Evolutionary conservation across 2,329 filamentous ascomycete genomes (phyloP), one percentile per base, ranked within the genome.

Genomic region (Penicillium olsonii): DNA sequence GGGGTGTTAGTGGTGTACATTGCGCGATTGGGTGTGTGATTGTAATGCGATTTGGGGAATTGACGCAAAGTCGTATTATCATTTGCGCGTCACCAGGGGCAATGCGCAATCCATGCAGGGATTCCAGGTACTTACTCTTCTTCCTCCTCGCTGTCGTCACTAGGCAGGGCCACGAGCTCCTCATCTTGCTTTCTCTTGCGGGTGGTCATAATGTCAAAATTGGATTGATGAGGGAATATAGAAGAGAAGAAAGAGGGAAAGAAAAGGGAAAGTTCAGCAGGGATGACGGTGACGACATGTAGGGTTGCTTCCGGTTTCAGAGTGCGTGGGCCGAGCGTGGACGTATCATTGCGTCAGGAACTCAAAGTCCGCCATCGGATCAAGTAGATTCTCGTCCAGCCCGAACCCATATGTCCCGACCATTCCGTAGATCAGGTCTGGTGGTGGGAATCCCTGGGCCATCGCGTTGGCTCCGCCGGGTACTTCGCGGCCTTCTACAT

Each of bases 111-210:
- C 7, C n/a, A 31, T 31, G 45, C 11, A 18, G 4, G n/a, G 19
- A 29, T 33, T n/a, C 27, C 27, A 31, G 19, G 24, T 4, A 65
- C 70, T 70, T 66, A 76, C 74, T 78, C 75, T 61, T 78, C 75
- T 68, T 78, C 75, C 50, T 76, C 76, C 52, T 76, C 75, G 26
- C 76, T 75, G 38, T 77, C 76, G 37, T 77, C 74, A 10, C 76
- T 78, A 45, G 76, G 75, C 33, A 78, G 70, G 27, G 72, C 71
- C 50, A 75, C 70, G 4, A 80, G 68, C 56, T 76, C 75, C 42
- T 76, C 74, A 24, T 78, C 75, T 53, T 74, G 72, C 68, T 75
- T 75, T 71, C 78, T 76, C 61, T 75, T 76, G 63, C 75, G 73
- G 57, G 75, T 76, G 18, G 73, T 68, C 75, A 77, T 78, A 27